These are phyloP conservation scores for Citeromyces matritensis DNA, from an alignment of 805 yeast genomes.

Conservation along the genomic window DNA sequence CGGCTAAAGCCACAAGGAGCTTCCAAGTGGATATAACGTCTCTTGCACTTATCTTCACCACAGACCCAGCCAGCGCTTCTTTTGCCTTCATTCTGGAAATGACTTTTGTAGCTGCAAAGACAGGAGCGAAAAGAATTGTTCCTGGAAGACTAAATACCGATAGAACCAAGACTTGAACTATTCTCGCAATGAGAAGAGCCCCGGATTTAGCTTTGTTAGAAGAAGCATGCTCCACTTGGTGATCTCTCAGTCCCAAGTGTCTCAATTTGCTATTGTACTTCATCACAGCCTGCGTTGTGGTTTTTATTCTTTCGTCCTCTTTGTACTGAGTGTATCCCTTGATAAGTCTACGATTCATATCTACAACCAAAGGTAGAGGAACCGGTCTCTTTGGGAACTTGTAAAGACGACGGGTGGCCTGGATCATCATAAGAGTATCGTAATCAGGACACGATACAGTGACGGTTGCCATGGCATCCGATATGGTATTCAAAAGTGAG, in stretches of 20 bases:
- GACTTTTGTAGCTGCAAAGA: slow-evolving; percentile 58
- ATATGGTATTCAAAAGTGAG: slow-evolving; percentile 46
- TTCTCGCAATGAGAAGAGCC: slow-evolving; percentile 39
- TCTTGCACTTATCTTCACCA: slow-evolving; percentile 78
- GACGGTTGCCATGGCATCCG: slow-evolving; percentile 61
- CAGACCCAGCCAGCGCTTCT: slow-evolving; percentile 69
- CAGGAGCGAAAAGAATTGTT: slow-evolving; percentile 73
- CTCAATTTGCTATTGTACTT: slow-evolving; percentile 52
- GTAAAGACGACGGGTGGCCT: slow-evolving; percentile 84
- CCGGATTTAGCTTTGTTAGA: slow-evolving; percentile 32
- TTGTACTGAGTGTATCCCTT: slow-evolving; percentile 66
- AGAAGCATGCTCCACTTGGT: slow-evolving; percentile 47
- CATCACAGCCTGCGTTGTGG: slow-evolving; percentile 47
- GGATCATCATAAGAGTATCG: slow-evolving; percentile 81
- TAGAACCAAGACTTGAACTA: slow-evolving; percentile 36
- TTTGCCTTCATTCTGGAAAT: slow-evolving; percentile 62
- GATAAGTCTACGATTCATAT: slow-evolving; percentile 77
- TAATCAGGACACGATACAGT: slow-evolving; percentile 79
- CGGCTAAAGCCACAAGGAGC: slow-evolving; percentile 70
- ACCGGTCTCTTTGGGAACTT: slow-evolving; percentile 52
- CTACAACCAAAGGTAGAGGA: slow-evolving; percentile 77
- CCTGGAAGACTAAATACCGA: slow-evolving; percentile 72
- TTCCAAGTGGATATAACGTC: slow-evolving; percentile 98
- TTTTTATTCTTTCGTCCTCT: slow-evolving; percentile 54
- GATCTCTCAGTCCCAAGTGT: slow-evolving; percentile 52